Evolutionary conservation across 768 basidiomycete genomes (phyloP), one percentile per base, ranked within the genome.

Genomic region (Tylopilus intermedius): DNA sequence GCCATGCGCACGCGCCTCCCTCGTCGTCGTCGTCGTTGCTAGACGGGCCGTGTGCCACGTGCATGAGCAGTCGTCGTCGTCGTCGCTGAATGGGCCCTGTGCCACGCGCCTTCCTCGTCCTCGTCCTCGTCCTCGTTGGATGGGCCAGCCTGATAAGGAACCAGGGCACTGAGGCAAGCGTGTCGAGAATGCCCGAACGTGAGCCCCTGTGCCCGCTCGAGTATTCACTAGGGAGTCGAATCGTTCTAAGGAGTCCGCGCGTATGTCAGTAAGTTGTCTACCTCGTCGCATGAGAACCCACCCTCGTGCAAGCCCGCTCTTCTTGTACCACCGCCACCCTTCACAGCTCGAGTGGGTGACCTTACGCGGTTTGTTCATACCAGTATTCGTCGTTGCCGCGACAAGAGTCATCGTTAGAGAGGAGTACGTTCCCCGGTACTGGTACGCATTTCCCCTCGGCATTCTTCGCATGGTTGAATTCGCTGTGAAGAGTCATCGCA

Each of bases 311-410:
- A 81, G 65, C 3, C 92, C 88, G 49, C 85, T 86, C 49, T 79
- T 78, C 50, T 79, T 80, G 66, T 86, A 90, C 71, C 88, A 97
- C 76, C 85, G 95, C 67, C 82, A 89, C 5, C 83, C 94, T 49
- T 84, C 81, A 66, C 96, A 99, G 22, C 76, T 81, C 33, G 94
- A 95, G 67, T 88, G 88, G 1, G 88, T 88, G 45, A 97, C 90
- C 70, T 90, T 86, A 47, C 94, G 85, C 73, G 0, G 95, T 98
- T 26, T 92, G 84, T 48, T 92, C 93, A 66, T 94, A 97, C 96
- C 96, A 99, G 67, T 77, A 90, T 3, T 86, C 82, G 42, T 83
- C 83, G 18, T 75, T 79, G 49, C 70, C 69, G 21, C 71, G 73
- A 62, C 90, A 93, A 5, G 79, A 75, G 27, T 79, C 78, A 37